Conservation (phyloP, 2,329 filamentous ascomycete genomes). For the Botrytis elliptica region DNA sequence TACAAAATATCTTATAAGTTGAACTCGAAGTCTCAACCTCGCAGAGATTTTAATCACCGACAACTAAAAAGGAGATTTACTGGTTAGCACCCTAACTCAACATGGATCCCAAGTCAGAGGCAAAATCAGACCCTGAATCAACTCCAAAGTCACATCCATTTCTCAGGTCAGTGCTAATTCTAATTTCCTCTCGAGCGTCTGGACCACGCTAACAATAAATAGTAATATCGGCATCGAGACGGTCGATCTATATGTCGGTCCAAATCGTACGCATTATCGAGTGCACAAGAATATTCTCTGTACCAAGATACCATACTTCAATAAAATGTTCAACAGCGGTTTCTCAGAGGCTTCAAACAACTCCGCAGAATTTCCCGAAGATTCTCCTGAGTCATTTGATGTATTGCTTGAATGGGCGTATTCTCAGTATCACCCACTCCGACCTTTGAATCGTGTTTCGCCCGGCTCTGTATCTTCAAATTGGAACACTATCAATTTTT, state of each 20-base stretch:
- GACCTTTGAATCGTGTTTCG: no score
- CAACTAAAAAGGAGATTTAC: not conserved
- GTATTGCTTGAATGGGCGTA: not conserved
- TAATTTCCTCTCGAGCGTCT: accelerated
- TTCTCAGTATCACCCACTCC: not conserved
- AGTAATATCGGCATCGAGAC: not conserved
- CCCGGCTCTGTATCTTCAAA: no score
- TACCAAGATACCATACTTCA: not conserved
- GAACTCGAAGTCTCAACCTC: not conserved
- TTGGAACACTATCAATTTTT: not conserved
- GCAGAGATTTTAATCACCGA: no score
- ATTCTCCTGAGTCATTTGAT: not conserved
- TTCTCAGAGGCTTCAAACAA: conserved; percentile 7
- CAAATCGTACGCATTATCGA: not conserved
- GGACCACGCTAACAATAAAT: not conserved
- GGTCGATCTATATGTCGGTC: not conserved
- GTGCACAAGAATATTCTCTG: not conserved
- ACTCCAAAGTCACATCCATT: not conserved
- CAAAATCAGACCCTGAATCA: no score
- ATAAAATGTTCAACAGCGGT: conserved; percentile 20
- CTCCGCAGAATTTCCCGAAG: conserved; percentile 12
- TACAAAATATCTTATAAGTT: not conserved
- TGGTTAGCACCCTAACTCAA: not conserved
- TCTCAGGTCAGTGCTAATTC: not conserved
- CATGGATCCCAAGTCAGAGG: not conserved